These are phyloP conservation scores for Ophiocytium majus DNA, from an alignment of 352 stramenopile genomes.

Conservation along the genomic window DNA sequence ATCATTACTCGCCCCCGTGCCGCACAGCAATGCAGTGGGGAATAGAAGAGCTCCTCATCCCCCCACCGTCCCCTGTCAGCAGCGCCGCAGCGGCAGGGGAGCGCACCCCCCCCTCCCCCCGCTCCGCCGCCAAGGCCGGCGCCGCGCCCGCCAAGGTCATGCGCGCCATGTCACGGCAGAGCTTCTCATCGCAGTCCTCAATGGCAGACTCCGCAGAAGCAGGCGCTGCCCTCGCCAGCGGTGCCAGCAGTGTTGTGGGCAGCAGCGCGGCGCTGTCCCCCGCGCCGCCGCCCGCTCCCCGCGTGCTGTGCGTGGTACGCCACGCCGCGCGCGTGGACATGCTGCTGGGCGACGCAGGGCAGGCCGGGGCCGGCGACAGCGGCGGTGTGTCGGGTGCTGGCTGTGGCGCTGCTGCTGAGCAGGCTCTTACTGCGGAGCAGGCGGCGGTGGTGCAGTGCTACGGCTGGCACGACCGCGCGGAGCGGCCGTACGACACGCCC, in stretches of 20 bases:
- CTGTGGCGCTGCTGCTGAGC: not conserved
- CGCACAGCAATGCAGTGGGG: not conserved
- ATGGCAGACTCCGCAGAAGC: not conserved
- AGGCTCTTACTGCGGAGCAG: too few relatives aligned
- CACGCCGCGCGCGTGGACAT: not conserved
- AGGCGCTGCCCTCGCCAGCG: not conserved
- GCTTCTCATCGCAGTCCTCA: too few relatives aligned
- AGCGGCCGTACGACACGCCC: constrained; percentile 51
- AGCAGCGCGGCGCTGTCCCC: not conserved
- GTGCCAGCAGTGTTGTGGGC: not conserved
- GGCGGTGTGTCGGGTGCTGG: not conserved
- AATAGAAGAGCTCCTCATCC: not conserved
- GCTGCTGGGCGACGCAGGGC: not conserved
- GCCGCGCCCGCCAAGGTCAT: too few relatives aligned
- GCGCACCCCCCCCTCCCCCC: too few relatives aligned
- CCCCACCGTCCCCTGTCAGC: not conserved
- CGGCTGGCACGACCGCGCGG: constrained; percentile 35
- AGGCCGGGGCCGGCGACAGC: not conserved
- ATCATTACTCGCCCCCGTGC: not conserved
- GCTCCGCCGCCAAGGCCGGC: not conserved
- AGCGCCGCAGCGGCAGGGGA: not conserved
- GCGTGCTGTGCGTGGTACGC: not conserved
- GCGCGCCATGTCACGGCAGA: too few relatives aligned
- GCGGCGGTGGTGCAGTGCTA: not conserved
- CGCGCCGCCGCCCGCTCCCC: not conserved